These are phyloP conservation scores for Zymoseptoria passerinii DNA, from an alignment of 2,329 filamentous ascomycete genomes.

Conservation along the genomic window DNA sequence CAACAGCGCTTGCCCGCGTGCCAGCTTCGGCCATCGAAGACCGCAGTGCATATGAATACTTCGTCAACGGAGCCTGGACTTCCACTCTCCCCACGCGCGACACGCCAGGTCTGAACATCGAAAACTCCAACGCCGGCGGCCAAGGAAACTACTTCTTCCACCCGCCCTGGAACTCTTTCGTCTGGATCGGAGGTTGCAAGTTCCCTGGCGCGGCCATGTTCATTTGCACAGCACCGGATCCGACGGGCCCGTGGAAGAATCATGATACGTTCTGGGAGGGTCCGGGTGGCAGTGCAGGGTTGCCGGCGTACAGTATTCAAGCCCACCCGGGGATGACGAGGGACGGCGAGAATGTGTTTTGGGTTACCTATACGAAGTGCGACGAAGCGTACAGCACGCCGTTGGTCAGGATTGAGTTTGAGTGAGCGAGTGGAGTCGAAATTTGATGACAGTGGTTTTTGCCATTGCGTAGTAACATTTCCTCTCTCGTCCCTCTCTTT, in stretches of 20 bases:
- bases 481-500: neutral
- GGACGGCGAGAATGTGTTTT: conserved; percentile 13
- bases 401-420: conserved; percentile 12
- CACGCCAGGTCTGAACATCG: conserved; percentile 8
- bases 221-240: conserved; percentile 20
- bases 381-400: conserved; percentile 13
- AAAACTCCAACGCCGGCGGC: conserved; percentile 17
- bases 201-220: conserved; percentile 15
- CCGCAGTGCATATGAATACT: conserved; percentile 9
- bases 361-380: conserved; percentile 14
- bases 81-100: conserved; percentile 2
- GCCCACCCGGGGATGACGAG: conserved; percentile 10
- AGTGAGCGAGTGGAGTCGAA: neutral
- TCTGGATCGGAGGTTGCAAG: conserved; percentile 22
- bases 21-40: conserved; percentile 8
- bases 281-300: conserved; percentile 7
- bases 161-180: conserved; percentile 17
- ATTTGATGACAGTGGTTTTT: neutral
- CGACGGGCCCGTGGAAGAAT: conserved; percentile 21
- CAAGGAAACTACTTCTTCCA: conserved; percentile 24
- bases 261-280: neutral
- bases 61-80: conserved; percentile 11
- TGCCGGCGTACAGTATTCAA: conserved; percentile 13
- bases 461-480: neutral
- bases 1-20: conserved; percentile 10